A percentile compares a stretch with the other conserved stretches of the same genome.
phyloP scores from a whole-genome alignment of 805 yeast genomes.

The Candida nanaspora region DNA sequence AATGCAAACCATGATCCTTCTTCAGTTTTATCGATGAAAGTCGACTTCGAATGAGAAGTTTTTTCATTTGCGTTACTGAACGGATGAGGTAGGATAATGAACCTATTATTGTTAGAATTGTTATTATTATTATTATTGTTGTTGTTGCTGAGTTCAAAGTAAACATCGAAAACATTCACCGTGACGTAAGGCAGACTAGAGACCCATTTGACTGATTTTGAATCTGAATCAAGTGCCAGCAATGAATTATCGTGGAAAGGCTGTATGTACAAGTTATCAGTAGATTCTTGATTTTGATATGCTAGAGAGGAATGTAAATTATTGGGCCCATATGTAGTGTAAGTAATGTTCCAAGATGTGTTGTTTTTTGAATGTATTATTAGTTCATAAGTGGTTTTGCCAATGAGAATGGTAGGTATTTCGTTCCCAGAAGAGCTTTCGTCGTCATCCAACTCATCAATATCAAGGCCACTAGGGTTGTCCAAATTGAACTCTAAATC shows the following conservation, averaged over 20 bases:
- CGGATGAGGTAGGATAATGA: slow-evolving; percentile 65
- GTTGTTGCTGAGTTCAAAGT: slow-evolving; percentile 18
- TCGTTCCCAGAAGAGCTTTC: slow-evolving; percentile 2
- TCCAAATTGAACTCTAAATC: too few relatives aligned
- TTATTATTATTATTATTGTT: slow-evolving; percentile 8
- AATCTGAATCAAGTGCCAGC: slow-evolving; percentile 61
- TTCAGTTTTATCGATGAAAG: slow-evolving; percentile 59
- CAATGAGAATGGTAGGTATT: slow-evolving; percentile 42
- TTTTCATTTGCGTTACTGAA: slow-evolving; percentile 23
- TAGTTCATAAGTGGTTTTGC: slow-evolving; percentile 66
- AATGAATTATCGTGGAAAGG: slow-evolving; percentile 79
- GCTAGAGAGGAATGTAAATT: slow-evolving; percentile 56
- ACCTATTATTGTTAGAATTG: slow-evolving; percentile 20
- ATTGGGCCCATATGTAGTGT: slow-evolving; percentile 89
- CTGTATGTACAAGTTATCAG: slow-evolving; percentile 71
- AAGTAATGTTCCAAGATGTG: slow-evolving; percentile 78
- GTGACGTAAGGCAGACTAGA: slow-evolving; percentile 64
- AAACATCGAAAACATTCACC: slow-evolving; percentile 75
- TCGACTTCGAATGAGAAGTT: slow-evolving; percentile 25
- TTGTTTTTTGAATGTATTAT: slow-evolving; percentile 69
- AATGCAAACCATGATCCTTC: slow-evolving; percentile 80
- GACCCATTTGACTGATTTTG: slow-evolving; percentile 77
- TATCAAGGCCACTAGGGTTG: too few relatives aligned
- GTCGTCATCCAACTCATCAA: slow-evolving; percentile 5
- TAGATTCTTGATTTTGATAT: slow-evolving; percentile 43